Base-by-base conservation (phyloP, 805 yeast genomes). In the Cyberlindnera amylophila region DNA sequence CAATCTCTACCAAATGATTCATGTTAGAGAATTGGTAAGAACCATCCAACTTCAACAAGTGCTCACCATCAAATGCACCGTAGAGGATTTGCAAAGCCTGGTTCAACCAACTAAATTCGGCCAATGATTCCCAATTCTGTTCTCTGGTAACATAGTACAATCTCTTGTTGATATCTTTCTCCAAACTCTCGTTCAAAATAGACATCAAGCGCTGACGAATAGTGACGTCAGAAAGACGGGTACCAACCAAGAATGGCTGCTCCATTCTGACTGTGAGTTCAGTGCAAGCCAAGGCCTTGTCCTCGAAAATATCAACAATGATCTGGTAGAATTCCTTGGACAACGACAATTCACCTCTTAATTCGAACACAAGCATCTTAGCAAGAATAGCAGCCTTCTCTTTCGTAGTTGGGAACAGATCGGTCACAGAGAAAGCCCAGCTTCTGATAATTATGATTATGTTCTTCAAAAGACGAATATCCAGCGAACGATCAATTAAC, bases 51-150 rank as follows among this genome's bases (percentile, higher is more conserved):
- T 61, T 63, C 15, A 88, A 52, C 2, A 56, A 61, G 42, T 73
- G 67, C 1, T 73, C 72, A 31, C 62, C 62, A 44, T 82, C 82
- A 51, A 86, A 80, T 0, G 96, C 73, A 0, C 93, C 96, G 56
- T 83, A 87, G 6, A 93, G 64, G 23, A 95, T 64, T 58, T 90
- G 96, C 15, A 87, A 69, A 0, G 96, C 98, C 61, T 91, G 98
- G 59, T 88, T 88, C 47, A 91, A 65, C 99, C 99, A 93, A 32
- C 89, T 86, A 54, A 85, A 86, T 51, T 93, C 99, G 0, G 95
- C 90, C 30, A 93, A 67, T 51, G 77, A 84, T 59, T 93, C 99
- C 99, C 99, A 93, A 56, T 88, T 91, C 61, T 93, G 99, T 55
- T 93, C 98, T 30, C 91, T 70, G n/a, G 95, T 75, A 8, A 91